Evolutionary conservation across 2,329 filamentous ascomycete species (phyloP).

Genomic region (Scopulariopsis brevicaulis): DNA sequence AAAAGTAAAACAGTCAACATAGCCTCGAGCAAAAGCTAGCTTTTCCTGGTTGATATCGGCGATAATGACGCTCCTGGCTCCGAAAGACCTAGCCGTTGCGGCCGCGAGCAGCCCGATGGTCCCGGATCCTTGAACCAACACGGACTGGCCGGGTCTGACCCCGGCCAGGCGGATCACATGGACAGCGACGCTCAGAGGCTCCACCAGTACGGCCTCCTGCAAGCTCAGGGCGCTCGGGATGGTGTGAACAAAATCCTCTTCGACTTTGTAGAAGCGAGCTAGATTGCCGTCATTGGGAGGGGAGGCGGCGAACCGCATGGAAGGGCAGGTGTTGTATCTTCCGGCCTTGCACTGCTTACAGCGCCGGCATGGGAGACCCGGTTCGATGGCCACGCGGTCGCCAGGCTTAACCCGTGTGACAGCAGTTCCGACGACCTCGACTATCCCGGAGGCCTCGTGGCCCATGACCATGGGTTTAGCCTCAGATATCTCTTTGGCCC

Average conservation of each 20-base stretch:
- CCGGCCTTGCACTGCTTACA: slow-evolving; percentile 64
- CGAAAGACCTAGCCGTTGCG: slow-evolving; percentile 20
- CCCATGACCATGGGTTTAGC: slow-evolving; percentile 32
- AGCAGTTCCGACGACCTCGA: slow-evolving; percentile 29
- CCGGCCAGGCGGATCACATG: slow-evolving; percentile 24
- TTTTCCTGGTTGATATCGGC: slow-evolving; percentile 18
- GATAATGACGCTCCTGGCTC: slow-evolving; percentile 7
- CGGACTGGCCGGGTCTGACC: slow-evolving; percentile 5
- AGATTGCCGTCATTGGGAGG: slow-evolving; percentile 51
- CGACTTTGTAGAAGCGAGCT: slow-evolving; percentile 62
- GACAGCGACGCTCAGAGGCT: slow-evolving; percentile 39
- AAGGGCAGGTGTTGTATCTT: slow-evolving; percentile 68
- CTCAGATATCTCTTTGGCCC: slow-evolving; percentile 34
- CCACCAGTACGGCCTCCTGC: slow-evolving; percentile 34
- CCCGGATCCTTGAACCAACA: slow-evolving; percentile 23
- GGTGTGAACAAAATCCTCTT: slow-evolving; percentile 76
- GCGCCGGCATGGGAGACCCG: slow-evolving; percentile 41
- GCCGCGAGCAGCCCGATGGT: slow-evolving; percentile 24
- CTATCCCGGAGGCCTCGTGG: slow-evolving; percentile 39
- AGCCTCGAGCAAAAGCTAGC: slow-evolving; percentile 19
- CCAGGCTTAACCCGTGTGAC: slow-evolving; percentile 34
- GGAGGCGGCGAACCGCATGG: slow-evolving; percentile 54
- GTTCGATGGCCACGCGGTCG: slow-evolving; percentile 34
- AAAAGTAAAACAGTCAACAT: slow-evolving; percentile 12
- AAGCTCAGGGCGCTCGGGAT: slow-evolving; percentile 26